Conservation (phyloP, 148 eudicot species). For the Rhododendron griersonianum region DNA sequence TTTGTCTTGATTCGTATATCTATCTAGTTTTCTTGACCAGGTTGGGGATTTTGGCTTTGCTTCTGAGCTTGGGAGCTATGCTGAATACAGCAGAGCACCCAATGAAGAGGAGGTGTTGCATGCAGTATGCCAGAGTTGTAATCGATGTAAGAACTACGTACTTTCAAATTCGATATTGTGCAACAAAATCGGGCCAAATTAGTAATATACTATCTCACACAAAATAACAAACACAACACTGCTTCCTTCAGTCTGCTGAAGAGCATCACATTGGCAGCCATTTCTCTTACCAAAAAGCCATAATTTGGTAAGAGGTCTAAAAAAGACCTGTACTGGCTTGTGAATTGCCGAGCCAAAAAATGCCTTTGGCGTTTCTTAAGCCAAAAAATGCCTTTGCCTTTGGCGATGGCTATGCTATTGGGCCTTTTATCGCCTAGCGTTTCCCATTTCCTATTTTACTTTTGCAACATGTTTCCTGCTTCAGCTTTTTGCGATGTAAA, state of each 20-base stretch:
- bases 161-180: background rate
- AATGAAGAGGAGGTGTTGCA: slow-evolving; percentile 75
- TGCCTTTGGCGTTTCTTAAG: background rate
- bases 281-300: background rate
- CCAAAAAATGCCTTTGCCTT: background rate
- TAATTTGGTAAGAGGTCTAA: background rate
- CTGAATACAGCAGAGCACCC: slow-evolving; percentile 76
- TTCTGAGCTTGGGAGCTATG: slow-evolving; percentile 69
- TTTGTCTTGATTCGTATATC: background rate
- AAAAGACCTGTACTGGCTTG: background rate
- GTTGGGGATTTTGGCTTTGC: slow-evolving; percentile 82
- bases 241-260: background rate
- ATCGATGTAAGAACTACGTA: slow-evolving; percentile 56
- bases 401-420: too few relatives aligned
- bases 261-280: background rate
- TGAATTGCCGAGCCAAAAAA: background rate
- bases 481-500: background rate
- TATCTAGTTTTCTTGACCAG: slow-evolving; percentile 17
- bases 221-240: background rate
- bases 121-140: slow-evolving; percentile 70
- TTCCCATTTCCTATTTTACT: background rate
- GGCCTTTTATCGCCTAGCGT: background rate
- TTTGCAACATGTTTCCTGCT: background rate
- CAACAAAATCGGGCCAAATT: background rate
- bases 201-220: background rate